A percentile compares a stretch with the other conserved stretches of the same genome.
phyloP scores from a whole-genome alignment of 2,329 filamentous ascomycete genomes.

The Bipolaris gigantea region DNA sequence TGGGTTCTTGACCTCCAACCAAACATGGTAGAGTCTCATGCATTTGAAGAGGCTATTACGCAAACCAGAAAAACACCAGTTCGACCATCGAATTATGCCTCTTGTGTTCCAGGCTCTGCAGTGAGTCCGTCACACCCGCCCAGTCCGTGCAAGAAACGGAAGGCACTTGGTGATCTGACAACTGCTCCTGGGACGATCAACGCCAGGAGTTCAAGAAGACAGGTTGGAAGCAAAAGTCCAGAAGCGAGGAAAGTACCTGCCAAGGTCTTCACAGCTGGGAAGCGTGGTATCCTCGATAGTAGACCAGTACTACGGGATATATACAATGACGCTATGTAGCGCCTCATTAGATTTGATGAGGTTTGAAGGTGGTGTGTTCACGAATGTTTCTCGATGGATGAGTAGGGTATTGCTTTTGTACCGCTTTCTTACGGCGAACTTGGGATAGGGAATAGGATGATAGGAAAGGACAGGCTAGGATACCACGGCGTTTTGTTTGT shows the following conservation, averaged over 20 bases:
- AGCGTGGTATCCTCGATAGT: slow-evolving; percentile 62
- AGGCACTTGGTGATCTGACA: slow-evolving; percentile 30
- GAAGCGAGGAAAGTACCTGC: slow-evolving; percentile 55
- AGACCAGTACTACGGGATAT: slow-evolving; percentile 75
- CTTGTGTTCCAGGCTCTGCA: not conserved
- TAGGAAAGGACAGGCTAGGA: not conserved
- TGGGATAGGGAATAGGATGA: not conserved
- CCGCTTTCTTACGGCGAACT: not conserved
- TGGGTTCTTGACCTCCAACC: slow-evolving; percentile 77
- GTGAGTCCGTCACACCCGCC: slow-evolving; percentile 12
- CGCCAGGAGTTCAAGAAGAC: slow-evolving; percentile 20
- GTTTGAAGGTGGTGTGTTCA: no score
- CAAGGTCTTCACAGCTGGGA: slow-evolving; percentile 61
- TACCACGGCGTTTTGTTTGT: no score
- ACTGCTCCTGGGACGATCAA: slow-evolving; percentile 13
- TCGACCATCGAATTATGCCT: not conserved
- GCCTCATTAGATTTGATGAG: not conserved
- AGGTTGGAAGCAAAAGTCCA: slow-evolving; percentile 29
- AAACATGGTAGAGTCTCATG: slow-evolving; percentile 67
- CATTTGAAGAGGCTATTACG: slow-evolving; percentile 62
- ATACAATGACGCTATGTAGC: slow-evolving; percentile 59
- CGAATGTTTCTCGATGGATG: not conserved
- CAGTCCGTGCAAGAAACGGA: slow-evolving; percentile 42
- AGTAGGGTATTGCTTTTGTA: no score
- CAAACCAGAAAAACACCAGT: slow-evolving; percentile 25